Evolutionary conservation across 805 yeast species (phyloP), one percentile per base, ranked within the genome.

Genomic region (Komagataella populi): DNA sequence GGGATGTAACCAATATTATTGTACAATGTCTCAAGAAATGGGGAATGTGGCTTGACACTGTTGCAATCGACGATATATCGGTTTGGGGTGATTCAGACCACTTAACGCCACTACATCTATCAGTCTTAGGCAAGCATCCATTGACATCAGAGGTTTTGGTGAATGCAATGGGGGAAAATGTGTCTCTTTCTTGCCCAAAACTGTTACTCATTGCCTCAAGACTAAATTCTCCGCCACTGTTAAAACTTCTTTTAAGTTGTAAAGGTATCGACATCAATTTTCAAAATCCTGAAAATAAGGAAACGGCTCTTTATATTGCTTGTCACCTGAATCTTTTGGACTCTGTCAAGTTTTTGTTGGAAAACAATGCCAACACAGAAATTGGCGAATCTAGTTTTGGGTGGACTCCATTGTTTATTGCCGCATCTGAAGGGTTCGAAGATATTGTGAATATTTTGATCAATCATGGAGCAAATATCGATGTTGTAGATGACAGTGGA

Each of bases 321-420:
- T 68, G 89, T 1, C 87, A 84, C 62, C 66, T 81, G 60, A 79
- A 84, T 59, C 66, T 73, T 51, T 54, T 66, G 7, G 73, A 73
- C 1, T 67, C 83, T 20, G 87, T 82, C 6, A 69, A 74, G 54
- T 72, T 67, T 49, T 63, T 87, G 16, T 69, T 91, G 51, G 62
- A 69, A 7, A 66, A 71, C 14, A 79, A 80, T 8, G 96, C 96
- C 1, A 70, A 83, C 56, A 67, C 89, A 1, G 96, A 90, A 61
- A 69, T 87, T 50, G 78, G 83, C 0, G 98, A 91, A 60, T 61
- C 67, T 4, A 73, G 85, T 1, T 90, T 87, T 67, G 95, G 95
- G 0, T 91, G 98, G 97, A 87, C 96, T 1, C 96, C 98, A 5
- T 70, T 91, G 5, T 88, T 91, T 63, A 78, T 81, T 50, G 95